phyloP scores from a whole-genome alignment of 208 protist species.

The Trypanosoma boissoni region DNA sequence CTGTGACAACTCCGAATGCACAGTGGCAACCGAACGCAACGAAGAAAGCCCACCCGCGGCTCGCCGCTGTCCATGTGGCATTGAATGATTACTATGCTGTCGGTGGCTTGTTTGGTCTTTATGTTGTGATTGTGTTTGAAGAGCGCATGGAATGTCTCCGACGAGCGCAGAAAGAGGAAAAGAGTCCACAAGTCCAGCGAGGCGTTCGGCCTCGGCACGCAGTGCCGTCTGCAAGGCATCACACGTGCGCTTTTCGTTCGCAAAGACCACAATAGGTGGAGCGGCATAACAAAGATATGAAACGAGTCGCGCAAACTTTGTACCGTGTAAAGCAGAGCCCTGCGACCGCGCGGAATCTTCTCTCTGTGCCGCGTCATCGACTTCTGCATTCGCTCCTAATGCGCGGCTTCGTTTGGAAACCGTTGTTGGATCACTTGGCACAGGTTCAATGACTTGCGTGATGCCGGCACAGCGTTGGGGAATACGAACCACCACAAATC shows the following conservation, averaged over 20 bases:
- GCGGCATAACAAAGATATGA: constrained; percentile 57
- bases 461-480: constrained; percentile 62
- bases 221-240: constrained; percentile 70
- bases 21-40: constrained; percentile 58
- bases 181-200: constrained; percentile 37
- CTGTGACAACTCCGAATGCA: constrained; percentile 81
- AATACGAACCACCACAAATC: constrained; percentile 66
- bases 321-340: too few species aligned
- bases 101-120: not conserved
- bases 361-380: not conserved
- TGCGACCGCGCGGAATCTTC: constrained; percentile 1
- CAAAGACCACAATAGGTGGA: constrained; percentile 73
- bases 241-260: constrained; percentile 69
- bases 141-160: constrained; percentile 31
- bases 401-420: not conserved
- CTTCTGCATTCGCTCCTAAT: not conserved
- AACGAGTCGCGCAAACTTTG: constrained; percentile 76
- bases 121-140: not conserved
- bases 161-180: constrained; percentile 44
- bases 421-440: constrained; percentile 33
- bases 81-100: too few species aligned
- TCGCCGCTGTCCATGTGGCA: too few species aligned
- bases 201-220: constrained; percentile 41
- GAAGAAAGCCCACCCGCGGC: constrained; percentile 27
- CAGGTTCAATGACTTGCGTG: constrained; percentile 68